Base-by-base conservation (phyloP, 352 stramenopile species). In the Phytophthora cactorum region DNA sequence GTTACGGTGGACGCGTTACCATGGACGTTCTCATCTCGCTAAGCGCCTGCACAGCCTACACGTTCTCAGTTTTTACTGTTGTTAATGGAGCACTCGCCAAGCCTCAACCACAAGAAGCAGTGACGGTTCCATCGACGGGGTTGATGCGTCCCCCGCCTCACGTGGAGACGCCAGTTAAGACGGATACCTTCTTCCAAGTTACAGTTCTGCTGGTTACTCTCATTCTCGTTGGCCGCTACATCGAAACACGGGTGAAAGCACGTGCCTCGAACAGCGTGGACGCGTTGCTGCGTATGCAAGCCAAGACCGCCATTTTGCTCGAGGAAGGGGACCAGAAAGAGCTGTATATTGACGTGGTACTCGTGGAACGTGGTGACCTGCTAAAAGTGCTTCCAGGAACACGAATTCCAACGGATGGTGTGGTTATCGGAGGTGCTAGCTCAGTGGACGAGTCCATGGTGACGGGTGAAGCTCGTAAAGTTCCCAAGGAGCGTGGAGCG, bases 291-390 rank as follows among this genome's bases (percentile, higher is more conserved):
- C 77, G 80, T 12, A 88, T 92, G 61, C 83, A 94, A 58, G 81
- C 84, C 32, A 92, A 92, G 66, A 96, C 83, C 1, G 97, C 96
- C 10, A 96, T 97, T 39, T 76, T 98, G 56, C 69, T 98, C 17
- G 85, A 92, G 44, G 54, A 70, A 44, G 54, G 65, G 11, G 67
- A 45, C 4, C 56, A 77, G 47, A 82, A 86, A 44, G 86, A 93
- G 52, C 66, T 81, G 41, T 89, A 90, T 64, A 90, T 94, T 63
- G 86, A 94, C 38, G 72, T 92, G 17, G 74, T 88, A 46, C 77
- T 94, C n/a, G 78, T 94, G 0, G 75, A 94, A 52, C 81, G 81
- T n/a, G 71, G 81, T 7, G 86, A 94, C 50, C 51, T 89, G 15
- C 68, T 92, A 14, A 88, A 87, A 61, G 83, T 92, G 1, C 70